Conservation (phyloP, 2,329 filamentous ascomycete species). For the Chrysosporium keratinophilum region DNA sequence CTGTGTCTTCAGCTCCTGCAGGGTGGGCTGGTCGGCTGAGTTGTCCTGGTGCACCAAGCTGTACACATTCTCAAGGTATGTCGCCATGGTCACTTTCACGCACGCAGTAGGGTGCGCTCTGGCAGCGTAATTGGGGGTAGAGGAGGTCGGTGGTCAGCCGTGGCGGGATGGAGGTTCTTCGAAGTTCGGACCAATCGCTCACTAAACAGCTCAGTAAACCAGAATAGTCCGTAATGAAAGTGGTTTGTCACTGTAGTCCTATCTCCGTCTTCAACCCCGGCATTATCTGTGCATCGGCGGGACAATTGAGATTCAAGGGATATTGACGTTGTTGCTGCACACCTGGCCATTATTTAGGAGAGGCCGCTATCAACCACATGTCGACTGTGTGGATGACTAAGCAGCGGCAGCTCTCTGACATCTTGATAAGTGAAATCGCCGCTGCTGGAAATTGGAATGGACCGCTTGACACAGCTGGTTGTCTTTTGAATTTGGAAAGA, state of each 20-base stretch:
- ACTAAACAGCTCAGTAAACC: not conserved
- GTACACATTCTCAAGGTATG: conserved; percentile 89
- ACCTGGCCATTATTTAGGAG: conserved; percentile 9
- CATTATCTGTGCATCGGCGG: conserved; percentile 29
- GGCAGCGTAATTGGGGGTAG: not conserved
- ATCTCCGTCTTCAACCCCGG: conserved; percentile 29
- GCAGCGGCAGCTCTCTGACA: conserved; percentile 17
- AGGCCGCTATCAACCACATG: not conserved
- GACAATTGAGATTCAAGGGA: conserved; percentile 19
- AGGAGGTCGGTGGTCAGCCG: not conserved
- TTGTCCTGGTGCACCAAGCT: conserved; percentile 98
- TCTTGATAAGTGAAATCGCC: not conserved
- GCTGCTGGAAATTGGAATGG: not conserved
- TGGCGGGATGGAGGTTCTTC: not conserved
- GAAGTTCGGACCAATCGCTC: not conserved
- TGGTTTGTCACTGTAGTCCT: conserved; percentile 21
- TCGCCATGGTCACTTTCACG: conserved; percentile 59
- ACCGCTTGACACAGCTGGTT: not conserved
- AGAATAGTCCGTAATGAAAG: conserved; percentile 19
- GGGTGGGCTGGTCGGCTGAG: conserved; percentile 76
- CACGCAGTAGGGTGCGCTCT: not conserved
- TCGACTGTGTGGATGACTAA: conserved; percentile 38
- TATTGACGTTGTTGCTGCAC: conserved; percentile 8
- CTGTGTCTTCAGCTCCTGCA: conserved; percentile 85
- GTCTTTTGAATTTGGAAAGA: not conserved